These are phyloP conservation scores for Symmetrospora coprosmae DNA, from an alignment of 768 basidiomycete species.

Conservation along the genomic window DNA sequence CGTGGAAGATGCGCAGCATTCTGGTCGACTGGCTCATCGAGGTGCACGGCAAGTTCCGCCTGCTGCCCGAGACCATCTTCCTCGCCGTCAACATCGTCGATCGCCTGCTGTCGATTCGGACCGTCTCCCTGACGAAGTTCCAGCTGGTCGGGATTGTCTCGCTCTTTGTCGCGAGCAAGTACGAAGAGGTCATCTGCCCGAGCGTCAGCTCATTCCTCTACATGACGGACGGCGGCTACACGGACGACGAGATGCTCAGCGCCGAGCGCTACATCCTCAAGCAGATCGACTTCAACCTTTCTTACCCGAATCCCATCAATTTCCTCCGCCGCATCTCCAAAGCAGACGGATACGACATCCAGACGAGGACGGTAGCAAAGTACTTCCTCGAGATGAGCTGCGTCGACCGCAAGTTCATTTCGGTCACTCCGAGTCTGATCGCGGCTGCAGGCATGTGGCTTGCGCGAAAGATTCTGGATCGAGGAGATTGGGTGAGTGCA, in stretches of 20 bases:
- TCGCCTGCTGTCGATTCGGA: conserved; percentile 53
- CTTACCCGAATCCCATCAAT: conserved; percentile 74
- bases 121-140: conserved; percentile 65
- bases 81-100: conserved; percentile 69
- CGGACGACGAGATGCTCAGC: conserved; percentile 64
- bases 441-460: conserved; percentile 80
- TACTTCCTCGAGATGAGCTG: conserved; percentile 76
- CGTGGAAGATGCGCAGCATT: conserved; percentile 77
- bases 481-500: conserved; percentile 64
- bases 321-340: conserved; percentile 81
- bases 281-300: conserved; percentile 70
- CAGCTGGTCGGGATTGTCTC: conserved; percentile 81
- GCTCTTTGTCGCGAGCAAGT: conserved; percentile 77
- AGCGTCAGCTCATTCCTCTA: conserved; percentile 64
- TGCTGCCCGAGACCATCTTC: conserved; percentile 82
- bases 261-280: conserved; percentile 80
- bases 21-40: conserved; percentile 89
- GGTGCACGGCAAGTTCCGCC: conserved; percentile 69
- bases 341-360: conserved; percentile 77
- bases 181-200: conserved; percentile 81
- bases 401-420: conserved; percentile 65
- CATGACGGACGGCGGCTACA: conserved; percentile 64
- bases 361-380: conserved; percentile 73
- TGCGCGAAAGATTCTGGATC: conserved; percentile 60
- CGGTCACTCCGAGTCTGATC: conserved; percentile 58